phyloP scores from a whole-genome alignment of 2,329 filamentous ascomycete species.

The Penicillium palitans region DNA sequence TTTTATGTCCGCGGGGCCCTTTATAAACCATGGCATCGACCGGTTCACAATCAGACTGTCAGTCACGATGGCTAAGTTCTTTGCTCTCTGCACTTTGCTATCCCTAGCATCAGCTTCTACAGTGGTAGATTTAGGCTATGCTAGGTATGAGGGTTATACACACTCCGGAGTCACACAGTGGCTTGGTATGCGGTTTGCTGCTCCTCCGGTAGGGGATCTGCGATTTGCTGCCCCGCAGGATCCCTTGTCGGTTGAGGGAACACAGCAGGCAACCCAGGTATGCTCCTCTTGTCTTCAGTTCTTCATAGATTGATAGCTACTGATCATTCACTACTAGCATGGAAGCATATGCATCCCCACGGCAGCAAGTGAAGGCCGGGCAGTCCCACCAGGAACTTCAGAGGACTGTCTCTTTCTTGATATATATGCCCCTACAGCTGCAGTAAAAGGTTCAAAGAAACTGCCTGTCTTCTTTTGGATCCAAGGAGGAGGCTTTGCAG shows the following conservation, averaged over 20 bases:
- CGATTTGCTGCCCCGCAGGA: conserved; percentile 69
- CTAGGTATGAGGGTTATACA: conserved; percentile 61
- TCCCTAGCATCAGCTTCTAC: conserved; percentile 25
- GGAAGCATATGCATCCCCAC: conserved; percentile 65
- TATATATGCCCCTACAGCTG: conserved; percentile 40
- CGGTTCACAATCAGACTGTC: conserved; percentile 2
- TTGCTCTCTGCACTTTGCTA: conserved; percentile 20
- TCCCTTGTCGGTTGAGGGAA: conserved; percentile 49
- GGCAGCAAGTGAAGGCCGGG: conserved; percentile 53
- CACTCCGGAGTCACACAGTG: conserved; percentile 64
- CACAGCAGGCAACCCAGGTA: conserved; percentile 59
- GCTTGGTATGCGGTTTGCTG: conserved; percentile 74
- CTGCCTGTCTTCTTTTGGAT: conserved; percentile 66
- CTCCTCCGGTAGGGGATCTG: conserved; percentile 63
- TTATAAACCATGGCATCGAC: conserved; percentile 8
- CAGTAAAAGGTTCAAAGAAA: conserved; percentile 32
- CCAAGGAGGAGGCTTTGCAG: conserved; percentile 63
- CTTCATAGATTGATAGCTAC: neutral
- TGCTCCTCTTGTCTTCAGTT: conserved; percentile 12
- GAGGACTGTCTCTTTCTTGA: conserved; percentile 48
- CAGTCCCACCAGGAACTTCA: conserved; percentile 55
- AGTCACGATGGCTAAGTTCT: conserved; percentile 14
- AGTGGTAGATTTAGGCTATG: conserved; percentile 65
- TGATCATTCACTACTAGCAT: conserved; percentile 35
- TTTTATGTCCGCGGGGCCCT: neutral